Base-by-base conservation (phyloP, 176 grass and related monocot genomes). In the Carex myosuroides region DNA sequence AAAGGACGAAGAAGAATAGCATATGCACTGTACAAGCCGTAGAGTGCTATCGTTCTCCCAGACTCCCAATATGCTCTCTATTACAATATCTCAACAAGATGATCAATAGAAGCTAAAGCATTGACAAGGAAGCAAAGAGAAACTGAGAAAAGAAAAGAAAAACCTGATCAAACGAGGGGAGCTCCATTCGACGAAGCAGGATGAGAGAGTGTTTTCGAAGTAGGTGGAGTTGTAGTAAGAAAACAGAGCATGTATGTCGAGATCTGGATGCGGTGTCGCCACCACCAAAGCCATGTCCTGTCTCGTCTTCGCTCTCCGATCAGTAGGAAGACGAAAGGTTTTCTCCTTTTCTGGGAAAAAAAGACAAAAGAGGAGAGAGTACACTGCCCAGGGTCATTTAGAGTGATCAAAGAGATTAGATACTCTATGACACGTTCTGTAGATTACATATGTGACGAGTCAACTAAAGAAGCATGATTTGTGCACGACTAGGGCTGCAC, bases 161-260 rank as follows among this genome's bases (percentile, higher is more conserved):
- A 39, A 90, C 91, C 91, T 90, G 71, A 12, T 77, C 60, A 5
- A 3, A 30, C 46, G 61, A 81, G 26, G 74, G 42, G 65, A 70
- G 79, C 83, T 65, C 88, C 90, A 95, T 8, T 86, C 62, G 29
- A 92, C 79, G 66, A 58, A 5, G 88, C 88, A 90, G 76, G 70
- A 83, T 13, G 37, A 86, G 44, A 95, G 90, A 33, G 85, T 67
- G 46, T 83, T 73, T 2, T 54, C 88, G 90, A 95, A 95, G 90
- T 95, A 95, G 86, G 88, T 84, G 21, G 2, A 2, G 85, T 89
- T 84, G 90, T 91, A 95, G 86, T 90, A 83, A 8, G 33, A 5
- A 85, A 95, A 95, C 55, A 95, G 86, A 8, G 77, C 56, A 48
- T 58, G 33, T 18, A 89, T 65, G 82, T 95, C 90, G 70, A 89